Evolutionary conservation across 1,284 basidiomycete species (phyloP).

Genomic region (Cutaneotrichosporon mucoides): DNA sequence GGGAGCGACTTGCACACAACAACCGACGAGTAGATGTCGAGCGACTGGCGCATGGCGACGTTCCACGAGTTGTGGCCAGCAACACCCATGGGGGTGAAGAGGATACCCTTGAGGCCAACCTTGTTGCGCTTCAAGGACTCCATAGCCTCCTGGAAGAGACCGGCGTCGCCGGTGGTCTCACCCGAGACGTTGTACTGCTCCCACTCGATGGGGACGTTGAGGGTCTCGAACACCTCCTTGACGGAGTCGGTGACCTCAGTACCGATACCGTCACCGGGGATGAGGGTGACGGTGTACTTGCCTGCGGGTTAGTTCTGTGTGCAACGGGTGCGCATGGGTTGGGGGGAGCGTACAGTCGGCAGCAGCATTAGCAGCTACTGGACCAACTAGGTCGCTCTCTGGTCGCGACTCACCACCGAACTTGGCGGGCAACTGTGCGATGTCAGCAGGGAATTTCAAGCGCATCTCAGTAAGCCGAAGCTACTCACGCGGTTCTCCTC

Average conservation of each 20-base stretch:
- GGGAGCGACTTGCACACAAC: constrained; percentile 97
- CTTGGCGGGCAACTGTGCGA: constrained; percentile 74
- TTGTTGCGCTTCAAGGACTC: constrained; percentile 94
- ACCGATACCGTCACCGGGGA: constrained; percentile 96
- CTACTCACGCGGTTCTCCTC: constrained; percentile 43
- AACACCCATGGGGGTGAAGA: constrained; percentile 96
- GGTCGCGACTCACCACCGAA: constrained; percentile 74
- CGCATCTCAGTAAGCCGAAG: neutral
- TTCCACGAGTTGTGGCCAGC: constrained; percentile 99
- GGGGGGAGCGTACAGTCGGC: no score
- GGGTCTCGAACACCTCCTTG: constrained; percentile 96
- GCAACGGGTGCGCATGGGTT: no score
- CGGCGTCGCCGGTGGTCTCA: constrained; percentile 79
- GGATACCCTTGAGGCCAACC: constrained; percentile 98
- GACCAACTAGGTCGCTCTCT: neutral
- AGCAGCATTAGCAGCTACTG: no score
- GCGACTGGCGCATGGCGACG: constrained; percentile 98
- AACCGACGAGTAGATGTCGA: constrained; percentile 98
- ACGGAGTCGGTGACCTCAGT: constrained; percentile 96
- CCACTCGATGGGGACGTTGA: constrained; percentile 99
- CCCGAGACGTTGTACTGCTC: constrained; percentile 98
- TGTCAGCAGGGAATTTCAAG: constrained; percentile 1
- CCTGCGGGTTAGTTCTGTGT: constrained; percentile 24
- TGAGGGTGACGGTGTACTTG: constrained; percentile 69
- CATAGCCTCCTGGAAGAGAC: constrained; percentile 95